Evolutionary conservation across 2,329 filamentous ascomycete species (phyloP), one percentile per base, ranked within the genome.

Genomic region (Pseudogymnoascus sp.): DNA sequence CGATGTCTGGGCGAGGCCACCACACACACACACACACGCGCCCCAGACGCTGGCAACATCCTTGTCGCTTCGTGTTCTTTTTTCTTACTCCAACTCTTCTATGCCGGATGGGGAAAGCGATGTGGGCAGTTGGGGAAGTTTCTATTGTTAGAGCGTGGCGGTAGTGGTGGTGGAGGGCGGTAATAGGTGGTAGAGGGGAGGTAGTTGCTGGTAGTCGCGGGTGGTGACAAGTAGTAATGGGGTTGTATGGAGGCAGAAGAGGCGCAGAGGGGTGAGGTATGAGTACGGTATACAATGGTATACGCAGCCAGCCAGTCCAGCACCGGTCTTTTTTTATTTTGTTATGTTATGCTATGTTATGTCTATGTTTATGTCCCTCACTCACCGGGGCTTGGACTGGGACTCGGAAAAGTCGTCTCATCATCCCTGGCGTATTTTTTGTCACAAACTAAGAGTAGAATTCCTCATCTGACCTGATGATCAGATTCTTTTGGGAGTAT

Each of bases 401-500:
- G 8, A 8, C 21, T 23, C 21, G 25, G 5, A 28, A 31, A 31
- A 31, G 28, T 43, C 40, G 21, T 14, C 43, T 25, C 28, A 28
- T 2, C 21, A 49, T 49, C 43, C 43, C 43, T 28, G 43, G 12
- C 43, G 21, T 23, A 23, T 5, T 49, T 49, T 49, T 9, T 31
- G 23, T 49, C 21, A 49, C 43, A 49, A 49, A 49, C 43, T 41
- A 41, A 41, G 38, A 9, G 38, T 31, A 41, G 12, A 43, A 14
- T n/a, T 52, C 23, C 43, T 52, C 43, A 52, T 52, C 43, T 52
- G 43, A 52, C 43, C 43, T 52, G 43, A 31, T 49, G 43, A 49
- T 49, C 43, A 49, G 23, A 49, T 9, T n/a, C 28, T 8, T 49
- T 49, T 25, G 21, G 23, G 21, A 25, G 4, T 43, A 21, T 43